Percentiles rank a stretch among this genome's conserved stretches.
Evolutionary conservation across 208 protist species (phyloP).

Genomic region (Trypanosoma congolense): DNA sequence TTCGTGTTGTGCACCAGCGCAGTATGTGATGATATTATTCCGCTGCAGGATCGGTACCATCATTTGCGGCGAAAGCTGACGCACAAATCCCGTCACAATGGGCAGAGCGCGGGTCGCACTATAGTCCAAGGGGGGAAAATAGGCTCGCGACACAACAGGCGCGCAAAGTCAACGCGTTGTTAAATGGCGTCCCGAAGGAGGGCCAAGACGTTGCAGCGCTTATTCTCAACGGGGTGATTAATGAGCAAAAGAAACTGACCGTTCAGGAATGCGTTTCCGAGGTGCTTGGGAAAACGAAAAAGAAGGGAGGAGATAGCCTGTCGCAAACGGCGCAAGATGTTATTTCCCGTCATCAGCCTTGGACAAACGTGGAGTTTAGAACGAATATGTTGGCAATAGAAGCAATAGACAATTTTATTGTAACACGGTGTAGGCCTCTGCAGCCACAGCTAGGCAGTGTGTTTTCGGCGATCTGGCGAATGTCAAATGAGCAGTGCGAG

Average conservation of each 20-base stretch:
- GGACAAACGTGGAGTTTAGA: conserved; percentile 1
- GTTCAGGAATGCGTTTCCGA: background rate
- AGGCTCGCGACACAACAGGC: no score
- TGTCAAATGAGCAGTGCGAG: conserved; percentile 48
- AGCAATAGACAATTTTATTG: conserved; percentile 35
- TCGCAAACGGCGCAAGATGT: background rate
- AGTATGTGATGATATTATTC: conserved; percentile 43
- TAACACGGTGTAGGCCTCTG: conserved; percentile 7
- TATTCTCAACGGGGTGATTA: conserved; percentile 4
- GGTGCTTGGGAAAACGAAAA: background rate
- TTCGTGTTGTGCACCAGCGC: conserved; percentile 65
- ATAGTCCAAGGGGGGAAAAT: background rate
- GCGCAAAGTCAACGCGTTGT: conserved; percentile 2
- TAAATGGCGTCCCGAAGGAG: conserved; percentile 8
- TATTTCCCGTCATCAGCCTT: conserved; percentile 7
- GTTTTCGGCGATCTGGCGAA: conserved; percentile 43
- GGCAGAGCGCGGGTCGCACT: background rate
- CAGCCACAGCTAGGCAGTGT: conserved; percentile 23
- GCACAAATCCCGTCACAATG: background rate
- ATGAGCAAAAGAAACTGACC: background rate
- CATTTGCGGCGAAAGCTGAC: background rate
- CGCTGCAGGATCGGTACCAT: conserved; percentile 17
- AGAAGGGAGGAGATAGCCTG: background rate
- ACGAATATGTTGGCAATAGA: conserved; percentile 24
- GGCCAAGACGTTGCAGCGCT: conserved; percentile 13